Evolutionary conservation across 352 stramenopile genomes (phyloP).

Genomic region (Phytophthora sojae): DNA sequence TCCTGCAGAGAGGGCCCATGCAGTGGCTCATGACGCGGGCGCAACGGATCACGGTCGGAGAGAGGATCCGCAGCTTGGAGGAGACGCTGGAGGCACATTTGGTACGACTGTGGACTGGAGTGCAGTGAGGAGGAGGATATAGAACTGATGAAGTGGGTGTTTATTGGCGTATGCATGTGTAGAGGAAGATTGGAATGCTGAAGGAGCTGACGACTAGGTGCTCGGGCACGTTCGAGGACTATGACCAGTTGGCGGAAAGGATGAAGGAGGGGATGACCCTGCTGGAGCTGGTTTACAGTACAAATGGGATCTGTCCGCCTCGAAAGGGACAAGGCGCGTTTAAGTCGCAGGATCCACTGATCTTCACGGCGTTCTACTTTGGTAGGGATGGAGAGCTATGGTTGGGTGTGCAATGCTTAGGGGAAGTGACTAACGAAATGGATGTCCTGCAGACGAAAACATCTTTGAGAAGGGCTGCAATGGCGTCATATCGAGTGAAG

Average conservation of each 20-base stretch:
- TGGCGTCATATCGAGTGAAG: slow-evolving; percentile 24
- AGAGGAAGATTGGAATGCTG: slow-evolving; percentile 77
- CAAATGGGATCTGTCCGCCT: slow-evolving; percentile 59
- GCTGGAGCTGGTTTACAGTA: slow-evolving; percentile 68
- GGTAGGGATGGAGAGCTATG: slow-evolving; percentile 28
- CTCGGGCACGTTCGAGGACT: slow-evolving; percentile 38
- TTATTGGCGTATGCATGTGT: not conserved
- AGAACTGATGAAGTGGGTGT: not conserved
- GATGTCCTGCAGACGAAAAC: slow-evolving; percentile 19
- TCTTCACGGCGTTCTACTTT: slow-evolving; percentile 57
- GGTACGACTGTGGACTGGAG: slow-evolving; percentile 35
- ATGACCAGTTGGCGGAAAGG: slow-evolving; percentile 41
- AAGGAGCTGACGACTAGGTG: slow-evolving; percentile 68
- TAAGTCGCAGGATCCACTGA: slow-evolving; percentile 55
- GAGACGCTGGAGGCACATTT: slow-evolving; percentile 72
- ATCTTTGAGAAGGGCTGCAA: slow-evolving; percentile 32
- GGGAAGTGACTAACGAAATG: slow-evolving; percentile 2
- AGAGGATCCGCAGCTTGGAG: slow-evolving; percentile 72
- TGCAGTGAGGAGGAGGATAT: too few species aligned
- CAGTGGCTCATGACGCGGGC: slow-evolving; percentile 72
- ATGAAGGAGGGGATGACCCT: slow-evolving; percentile 57
- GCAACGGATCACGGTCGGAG: slow-evolving; percentile 58
- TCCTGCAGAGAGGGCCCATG: slow-evolving; percentile 59
- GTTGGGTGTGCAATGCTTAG: not conserved
- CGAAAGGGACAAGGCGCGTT: slow-evolving; percentile 66